Evolutionary conservation across 495 filamentous ascomycete genomes (phyloP).

Genomic region (Podospora anserina): DNA sequence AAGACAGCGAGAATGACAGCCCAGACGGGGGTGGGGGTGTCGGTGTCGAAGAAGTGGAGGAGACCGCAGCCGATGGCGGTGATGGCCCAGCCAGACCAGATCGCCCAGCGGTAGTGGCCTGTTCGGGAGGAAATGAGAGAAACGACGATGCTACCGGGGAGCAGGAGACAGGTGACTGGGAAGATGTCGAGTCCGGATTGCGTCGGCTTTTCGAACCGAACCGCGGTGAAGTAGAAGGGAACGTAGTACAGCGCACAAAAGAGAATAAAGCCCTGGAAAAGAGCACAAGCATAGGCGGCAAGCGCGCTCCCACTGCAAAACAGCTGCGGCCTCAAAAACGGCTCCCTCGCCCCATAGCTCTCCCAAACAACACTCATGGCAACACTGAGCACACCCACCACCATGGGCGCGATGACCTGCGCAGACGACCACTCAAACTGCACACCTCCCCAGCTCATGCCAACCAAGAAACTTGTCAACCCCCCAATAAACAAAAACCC

Average conservation of each 20-base stretch:
- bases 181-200: conserved; percentile 46
- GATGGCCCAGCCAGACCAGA: conserved; percentile 57
- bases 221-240: conserved; percentile 61
- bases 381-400: conserved; percentile 38
- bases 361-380: conserved; percentile 40
- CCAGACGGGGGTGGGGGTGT: conserved; percentile 49
- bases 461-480: conserved; percentile 51
- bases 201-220: conserved; percentile 53
- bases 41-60: conserved; percentile 42
- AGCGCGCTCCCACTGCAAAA: conserved; percentile 41
- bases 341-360: conserved; percentile 41
- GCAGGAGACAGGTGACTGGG: conserved; percentile 30
- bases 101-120: conserved; percentile 52
- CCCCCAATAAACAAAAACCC: conserved; percentile 47
- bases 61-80: conserved; percentile 49
- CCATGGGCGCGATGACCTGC: conserved; percentile 46
- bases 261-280: conserved; percentile 39
- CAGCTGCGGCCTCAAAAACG: conserved; percentile 52
- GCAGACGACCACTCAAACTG: conserved; percentile 49
- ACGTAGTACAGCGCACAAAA: conserved; percentile 55
- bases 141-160: conserved; percentile 43
- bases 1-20: conserved; percentile 51
- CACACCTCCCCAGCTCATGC: conserved; percentile 57
- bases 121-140: conserved; percentile 48
- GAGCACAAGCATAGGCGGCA: conserved; percentile 34